These are phyloP conservation scores for Candida neerlandica DNA, from an alignment of 1,139 yeast genomes.

Conservation along the genomic window DNA sequence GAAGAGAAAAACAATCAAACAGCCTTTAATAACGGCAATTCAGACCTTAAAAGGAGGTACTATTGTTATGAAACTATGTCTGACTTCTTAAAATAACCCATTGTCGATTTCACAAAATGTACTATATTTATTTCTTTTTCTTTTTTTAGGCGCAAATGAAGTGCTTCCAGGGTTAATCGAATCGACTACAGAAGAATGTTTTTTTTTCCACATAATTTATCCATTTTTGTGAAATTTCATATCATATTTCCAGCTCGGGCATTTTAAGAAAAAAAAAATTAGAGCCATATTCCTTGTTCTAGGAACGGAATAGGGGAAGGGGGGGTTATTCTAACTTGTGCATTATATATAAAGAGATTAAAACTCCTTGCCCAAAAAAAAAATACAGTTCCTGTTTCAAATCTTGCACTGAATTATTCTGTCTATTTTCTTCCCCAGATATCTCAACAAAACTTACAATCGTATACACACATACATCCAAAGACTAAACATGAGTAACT, in stretches of 20 bases:
- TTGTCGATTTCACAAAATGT: background rate
- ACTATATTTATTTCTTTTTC: background rate
- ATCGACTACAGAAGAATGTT: background rate
- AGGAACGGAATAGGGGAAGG: too few relatives aligned
- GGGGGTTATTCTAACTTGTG: too few relatives aligned
- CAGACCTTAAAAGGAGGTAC: too few relatives aligned
- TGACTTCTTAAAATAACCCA: background rate
- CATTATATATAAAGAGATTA: background rate
- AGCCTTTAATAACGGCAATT: too few relatives aligned
- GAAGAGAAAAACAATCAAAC: too few relatives aligned
- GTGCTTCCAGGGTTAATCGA: background rate
- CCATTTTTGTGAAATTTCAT: background rate
- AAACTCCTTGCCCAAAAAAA: background rate
- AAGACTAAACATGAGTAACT: conserved; percentile 24
- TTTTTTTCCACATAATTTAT: background rate
- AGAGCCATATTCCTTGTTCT: too few relatives aligned
- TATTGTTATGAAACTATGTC: too few relatives aligned
- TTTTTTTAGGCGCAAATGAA: background rate
- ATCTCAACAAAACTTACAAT: too few relatives aligned
- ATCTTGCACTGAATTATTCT: too few relatives aligned
- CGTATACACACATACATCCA: background rate
- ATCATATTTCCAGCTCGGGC: background rate
- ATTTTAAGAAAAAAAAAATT: too few relatives aligned
- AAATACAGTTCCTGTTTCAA: background rate
- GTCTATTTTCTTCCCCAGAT: background rate